Conservation (phyloP, 179 eudicot species). For the Nepenthes alata region DNA sequence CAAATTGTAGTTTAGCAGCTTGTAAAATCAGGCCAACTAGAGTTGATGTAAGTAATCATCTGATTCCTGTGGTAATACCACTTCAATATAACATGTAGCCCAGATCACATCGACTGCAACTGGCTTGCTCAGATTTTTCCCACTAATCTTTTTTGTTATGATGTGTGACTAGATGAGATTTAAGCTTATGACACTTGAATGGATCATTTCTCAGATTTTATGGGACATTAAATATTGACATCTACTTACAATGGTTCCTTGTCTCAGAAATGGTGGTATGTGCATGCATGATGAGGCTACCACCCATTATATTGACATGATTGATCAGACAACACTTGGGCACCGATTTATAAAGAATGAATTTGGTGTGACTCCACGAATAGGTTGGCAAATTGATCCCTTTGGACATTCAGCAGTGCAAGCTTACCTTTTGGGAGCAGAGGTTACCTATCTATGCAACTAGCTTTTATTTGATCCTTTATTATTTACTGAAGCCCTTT, state of each 20-base stretch:
- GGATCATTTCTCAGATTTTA: background rate
- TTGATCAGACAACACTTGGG: slow-evolving; percentile 92
- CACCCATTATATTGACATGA: slow-evolving; percentile 92
- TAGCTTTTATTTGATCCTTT: background rate
- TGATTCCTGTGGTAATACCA: too few relatives aligned
- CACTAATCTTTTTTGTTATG: too few relatives aligned
- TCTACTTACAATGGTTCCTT: background rate
- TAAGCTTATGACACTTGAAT: background rate
- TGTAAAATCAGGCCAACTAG: slow-evolving; percentile 75
- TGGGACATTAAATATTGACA: background rate
- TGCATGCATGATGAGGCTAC: slow-evolving; percentile 99
- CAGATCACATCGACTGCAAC: too few relatives aligned
- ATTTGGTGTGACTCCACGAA: slow-evolving; percentile 80
- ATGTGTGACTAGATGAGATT: too few relatives aligned
- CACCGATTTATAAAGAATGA: slow-evolving; percentile 60
- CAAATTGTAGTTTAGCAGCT: slow-evolving; percentile 40
- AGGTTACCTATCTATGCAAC: slow-evolving; percentile 28
- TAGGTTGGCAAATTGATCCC: slow-evolving; percentile 99
- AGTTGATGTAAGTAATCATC: slow-evolving; percentile 46
- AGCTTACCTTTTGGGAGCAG: slow-evolving; percentile 93
- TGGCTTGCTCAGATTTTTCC: too few relatives aligned
- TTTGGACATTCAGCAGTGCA: slow-evolving; percentile 98
- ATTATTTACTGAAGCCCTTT: too few relatives aligned
- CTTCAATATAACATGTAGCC: too few relatives aligned
- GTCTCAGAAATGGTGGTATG: slow-evolving; percentile 73